Percentiles rank a stretch among this genome's conserved stretches.
Conservation (phyloP, 2,329 filamentous ascomycete species). For the Daldinia sp. region DNA sequence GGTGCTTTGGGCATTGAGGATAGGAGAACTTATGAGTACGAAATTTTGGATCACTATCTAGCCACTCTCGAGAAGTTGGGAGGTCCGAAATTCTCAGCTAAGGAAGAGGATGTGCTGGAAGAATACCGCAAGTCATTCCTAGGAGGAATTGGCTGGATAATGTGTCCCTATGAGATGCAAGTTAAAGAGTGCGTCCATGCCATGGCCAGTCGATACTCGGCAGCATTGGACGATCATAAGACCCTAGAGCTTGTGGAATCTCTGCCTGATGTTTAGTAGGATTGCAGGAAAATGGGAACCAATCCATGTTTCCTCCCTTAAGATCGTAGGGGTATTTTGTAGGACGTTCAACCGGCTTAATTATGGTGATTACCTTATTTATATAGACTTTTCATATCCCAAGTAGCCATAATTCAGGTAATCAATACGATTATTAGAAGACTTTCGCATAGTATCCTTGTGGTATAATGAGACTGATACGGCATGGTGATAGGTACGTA, state of each 20-base stretch:
- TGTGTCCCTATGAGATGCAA: constrained; percentile 54
- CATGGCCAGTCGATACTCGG: constrained; percentile 51
- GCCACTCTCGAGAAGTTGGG: constrained; percentile 45
- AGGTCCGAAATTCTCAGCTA: constrained; percentile 44
- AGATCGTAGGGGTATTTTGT: too few relatives aligned
- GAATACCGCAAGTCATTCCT: constrained; percentile 53
- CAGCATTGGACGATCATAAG: constrained; percentile 53
- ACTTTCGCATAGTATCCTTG: too few relatives aligned
- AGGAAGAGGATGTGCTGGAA: constrained; percentile 46
- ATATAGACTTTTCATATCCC: too few relatives aligned
- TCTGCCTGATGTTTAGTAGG: constrained; percentile 24
- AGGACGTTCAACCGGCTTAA: too few relatives aligned
- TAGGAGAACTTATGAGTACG: constrained; percentile 51
- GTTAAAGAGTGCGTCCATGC: constrained; percentile 50
- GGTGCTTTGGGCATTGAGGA: constrained; percentile 52
- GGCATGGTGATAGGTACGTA: too few relatives aligned
- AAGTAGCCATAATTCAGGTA: too few relatives aligned
- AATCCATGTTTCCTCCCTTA: too few relatives aligned
- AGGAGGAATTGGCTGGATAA: constrained; percentile 52
- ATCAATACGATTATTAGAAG: too few relatives aligned
- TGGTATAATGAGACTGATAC: too few relatives aligned
- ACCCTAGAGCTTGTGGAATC: constrained; percentile 51
- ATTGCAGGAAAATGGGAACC: too few relatives aligned
- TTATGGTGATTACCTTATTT: too few relatives aligned
- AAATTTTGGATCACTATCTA: constrained; percentile 53